phyloP scores from a whole-genome alignment of 371 early-diverging fungal genomes.

The Mortierella sp. region DNA sequence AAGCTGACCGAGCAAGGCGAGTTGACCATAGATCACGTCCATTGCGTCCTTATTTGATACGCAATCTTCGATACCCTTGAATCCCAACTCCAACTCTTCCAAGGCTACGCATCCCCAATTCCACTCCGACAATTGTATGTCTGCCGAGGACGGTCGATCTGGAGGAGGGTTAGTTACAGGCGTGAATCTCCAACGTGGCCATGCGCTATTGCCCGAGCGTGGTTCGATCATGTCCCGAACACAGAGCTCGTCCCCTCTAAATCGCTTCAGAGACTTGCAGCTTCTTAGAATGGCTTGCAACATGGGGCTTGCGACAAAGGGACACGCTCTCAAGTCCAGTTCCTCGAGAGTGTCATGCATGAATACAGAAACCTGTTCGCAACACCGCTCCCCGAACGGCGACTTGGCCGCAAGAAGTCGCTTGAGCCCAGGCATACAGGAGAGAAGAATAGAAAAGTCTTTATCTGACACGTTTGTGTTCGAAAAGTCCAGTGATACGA shows the following conservation, averaged over 20 bases:
- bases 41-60: not conserved
- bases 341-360: conserved; percentile 15
- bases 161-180: not conserved
- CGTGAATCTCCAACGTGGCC: not conserved
- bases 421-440: not conserved
- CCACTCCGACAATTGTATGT: conserved; percentile 5
- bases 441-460: conserved; percentile 1
- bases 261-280: conserved; percentile 1
- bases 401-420: conserved; percentile 10
- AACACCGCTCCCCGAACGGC: conserved; percentile 7
- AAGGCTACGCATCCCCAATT: conserved; percentile 18
- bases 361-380: conserved; percentile 1
- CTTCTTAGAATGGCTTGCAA: conserved; percentile 10
- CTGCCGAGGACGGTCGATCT: not conserved
- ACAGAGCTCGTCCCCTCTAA: conserved; percentile 3
- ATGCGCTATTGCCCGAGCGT: not conserved
- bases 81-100: conserved; percentile 15
- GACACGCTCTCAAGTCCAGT: conserved; percentile 12
- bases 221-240: not conserved
- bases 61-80: not conserved
- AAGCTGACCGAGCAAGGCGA: conserved; percentile 6
- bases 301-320: conserved; percentile 2
- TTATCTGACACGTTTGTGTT: conserved; percentile 2
- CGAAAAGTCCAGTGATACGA: conserved; percentile 8
- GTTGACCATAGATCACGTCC: conserved; percentile 4